Conservation (phyloP, 2,329 filamentous ascomycete species). For the Hymenoscyphus fructigenus region DNA sequence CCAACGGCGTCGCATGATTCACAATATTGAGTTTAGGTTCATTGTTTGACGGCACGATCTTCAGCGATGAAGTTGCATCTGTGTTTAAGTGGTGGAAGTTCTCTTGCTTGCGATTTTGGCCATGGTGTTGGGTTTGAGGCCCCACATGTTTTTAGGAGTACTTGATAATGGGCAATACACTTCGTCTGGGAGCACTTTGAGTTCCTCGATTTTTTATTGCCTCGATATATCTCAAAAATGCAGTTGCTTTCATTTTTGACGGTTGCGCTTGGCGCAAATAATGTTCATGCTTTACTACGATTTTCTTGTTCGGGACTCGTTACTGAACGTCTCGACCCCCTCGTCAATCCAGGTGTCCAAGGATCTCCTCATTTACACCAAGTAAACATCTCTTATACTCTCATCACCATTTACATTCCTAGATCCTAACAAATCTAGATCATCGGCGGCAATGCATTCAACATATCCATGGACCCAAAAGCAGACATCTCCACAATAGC, state of each 20-base stretch:
- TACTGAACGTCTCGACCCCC: slow-evolving; percentile 22
- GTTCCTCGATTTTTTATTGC: background rate
- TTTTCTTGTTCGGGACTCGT: slow-evolving; percentile 23
- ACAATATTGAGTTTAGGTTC: background rate
- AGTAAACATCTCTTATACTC: background rate
- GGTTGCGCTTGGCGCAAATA: slow-evolving; percentile 11
- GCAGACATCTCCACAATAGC: background rate
- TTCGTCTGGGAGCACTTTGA: background rate
- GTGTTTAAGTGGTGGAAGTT: background rate
- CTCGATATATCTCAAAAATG: background rate
- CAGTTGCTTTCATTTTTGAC: background rate
- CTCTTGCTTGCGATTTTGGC: background rate
- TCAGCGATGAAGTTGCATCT: background rate
- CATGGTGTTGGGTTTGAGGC: too few species aligned
- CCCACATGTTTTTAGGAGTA: background rate
- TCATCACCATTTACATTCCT: background rate
- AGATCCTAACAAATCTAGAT: background rate
- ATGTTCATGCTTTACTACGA: slow-evolving; percentile 18
- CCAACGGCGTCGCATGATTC: background rate
- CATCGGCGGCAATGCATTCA: slow-evolving; percentile 6
- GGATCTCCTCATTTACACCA: slow-evolving; percentile 7
- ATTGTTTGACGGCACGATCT: background rate
- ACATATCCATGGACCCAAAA: slow-evolving; percentile 5
- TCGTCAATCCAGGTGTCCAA: background rate
- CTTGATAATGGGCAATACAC: background rate